Base-by-base conservation (phyloP, 106 monocot genomes). In the Alisma plantagoaquatica region DNA sequence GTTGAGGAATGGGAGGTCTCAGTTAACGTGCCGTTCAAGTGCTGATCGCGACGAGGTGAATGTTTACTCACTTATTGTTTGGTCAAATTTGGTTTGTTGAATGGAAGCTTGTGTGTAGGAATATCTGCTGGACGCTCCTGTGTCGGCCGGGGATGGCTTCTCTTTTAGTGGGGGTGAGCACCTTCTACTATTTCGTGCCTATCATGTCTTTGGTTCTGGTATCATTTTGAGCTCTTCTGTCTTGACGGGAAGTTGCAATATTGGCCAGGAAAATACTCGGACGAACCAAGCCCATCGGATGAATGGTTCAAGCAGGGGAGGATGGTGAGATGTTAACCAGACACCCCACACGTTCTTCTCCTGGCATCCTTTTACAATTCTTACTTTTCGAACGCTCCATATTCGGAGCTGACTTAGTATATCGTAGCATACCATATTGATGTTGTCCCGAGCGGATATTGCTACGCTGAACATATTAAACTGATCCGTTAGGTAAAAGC, bases 291-390 rank as follows among this genome's bases (percentile, higher is more conserved):
- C 42, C 57, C 54, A 32, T 75, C 87, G 2, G 94, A 96, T 43
- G 84, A 81, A 31, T 96, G 94, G 94, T 84, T 84, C 62, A 75
- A 75, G 68, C 65, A 81, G 53, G 94, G 94, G 23, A 84, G 74
- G 60, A 75, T 73, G 46, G 94, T 96, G 68, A 68, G 59, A 15
- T 10, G 8, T 3, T n/a, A n/a, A n/a, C n/a, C n/a, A n/a, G n/a
- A n/a, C n/a, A n/a, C n/a, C n/a, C n/a, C n/a, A n/a, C n/a, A n/a
- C n/a, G n/a, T n/a, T n/a, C n/a, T n/a, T n/a, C n/a, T n/a, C n/a
- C n/a, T n/a, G n/a, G n/a, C n/a, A n/a, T n/a, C n/a, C n/a, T n/a
- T n/a, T n/a, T n/a, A n/a, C n/a, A n/a, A n/a, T n/a, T n/a, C n/a
- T n/a, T n/a, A n/a, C n/a, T n/a, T n/a, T n/a, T n/a, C n/a, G n/a